These are phyloP conservation scores for Aphanomyces astaci DNA, from an alignment of 352 stramenopile species.

Conservation along the genomic window DNA sequence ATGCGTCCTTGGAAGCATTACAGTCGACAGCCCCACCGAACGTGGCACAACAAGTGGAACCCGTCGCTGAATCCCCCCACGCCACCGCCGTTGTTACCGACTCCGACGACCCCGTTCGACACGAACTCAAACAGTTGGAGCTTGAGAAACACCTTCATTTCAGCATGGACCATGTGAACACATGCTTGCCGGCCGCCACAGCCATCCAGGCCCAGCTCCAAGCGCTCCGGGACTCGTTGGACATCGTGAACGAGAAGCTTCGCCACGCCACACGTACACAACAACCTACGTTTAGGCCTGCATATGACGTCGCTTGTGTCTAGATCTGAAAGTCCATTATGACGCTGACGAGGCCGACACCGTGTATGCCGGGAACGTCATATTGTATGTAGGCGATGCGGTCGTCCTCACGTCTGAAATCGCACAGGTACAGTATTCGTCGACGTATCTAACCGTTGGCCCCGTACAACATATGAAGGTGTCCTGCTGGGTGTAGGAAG, in stretches of 20 bases:
- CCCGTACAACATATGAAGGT: too few relatives aligned
- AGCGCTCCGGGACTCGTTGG: background rate
- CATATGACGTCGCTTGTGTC: background rate
- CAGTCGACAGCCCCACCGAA: background rate
- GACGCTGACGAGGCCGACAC: background rate
- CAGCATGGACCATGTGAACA: conserved; percentile 8
- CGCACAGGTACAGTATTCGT: background rate
- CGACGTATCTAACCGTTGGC: too few relatives aligned
- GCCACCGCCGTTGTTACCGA: background rate
- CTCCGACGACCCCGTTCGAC: background rate
- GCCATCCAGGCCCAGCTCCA: background rate
- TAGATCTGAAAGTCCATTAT: conserved; percentile 1
- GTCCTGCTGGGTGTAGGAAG: conserved; percentile 11
- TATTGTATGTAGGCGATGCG: background rate
- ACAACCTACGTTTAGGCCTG: background rate
- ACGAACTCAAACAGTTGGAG: background rate
- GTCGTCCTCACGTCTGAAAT: conserved; percentile 15
- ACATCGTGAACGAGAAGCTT: background rate
- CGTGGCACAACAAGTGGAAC: background rate
- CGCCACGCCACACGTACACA: background rate
- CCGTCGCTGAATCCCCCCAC: background rate
- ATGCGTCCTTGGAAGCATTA: background rate
- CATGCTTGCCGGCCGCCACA: background rate
- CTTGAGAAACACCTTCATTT: background rate
- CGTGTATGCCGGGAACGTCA: background rate